These are phyloP conservation scores for Porogramme epimiltina DNA, from an alignment of 1,284 basidiomycete genomes.

Conservation along the genomic window DNA sequence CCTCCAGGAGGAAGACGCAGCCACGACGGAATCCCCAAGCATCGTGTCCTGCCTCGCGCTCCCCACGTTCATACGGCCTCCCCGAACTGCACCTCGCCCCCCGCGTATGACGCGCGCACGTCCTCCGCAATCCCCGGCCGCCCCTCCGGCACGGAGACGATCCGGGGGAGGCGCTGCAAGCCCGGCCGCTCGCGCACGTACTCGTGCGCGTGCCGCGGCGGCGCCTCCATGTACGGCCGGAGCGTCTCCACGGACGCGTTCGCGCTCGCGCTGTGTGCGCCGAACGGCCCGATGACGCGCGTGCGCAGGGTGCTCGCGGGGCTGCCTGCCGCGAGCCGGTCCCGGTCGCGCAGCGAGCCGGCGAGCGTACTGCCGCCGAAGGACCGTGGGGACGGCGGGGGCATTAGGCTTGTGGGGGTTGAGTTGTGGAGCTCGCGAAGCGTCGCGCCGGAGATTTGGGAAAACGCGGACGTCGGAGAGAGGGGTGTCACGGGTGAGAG, in stretches of 20 bases:
- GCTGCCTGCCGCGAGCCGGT: background rate
- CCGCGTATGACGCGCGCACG: background rate
- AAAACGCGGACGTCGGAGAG: slow-evolving; percentile 5
- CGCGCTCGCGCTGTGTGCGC: background rate
- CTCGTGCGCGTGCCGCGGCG: slow-evolving; percentile 7
- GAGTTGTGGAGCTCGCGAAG: slow-evolving; percentile 7
- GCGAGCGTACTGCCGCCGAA: background rate
- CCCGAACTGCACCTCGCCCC: background rate
- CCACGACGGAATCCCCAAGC: too few relatives aligned
- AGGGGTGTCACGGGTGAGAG: slow-evolving; percentile 1
- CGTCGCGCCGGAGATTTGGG: slow-evolving; percentile 11
- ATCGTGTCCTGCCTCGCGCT: too few relatives aligned
- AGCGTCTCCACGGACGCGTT: slow-evolving; percentile 11
- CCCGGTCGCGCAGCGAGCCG: background rate
- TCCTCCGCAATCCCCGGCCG: background rate
- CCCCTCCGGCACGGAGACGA: background rate
- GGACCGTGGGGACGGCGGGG: background rate
- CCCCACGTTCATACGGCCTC: slow-evolving; percentile 1
- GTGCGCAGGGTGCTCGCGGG: background rate
- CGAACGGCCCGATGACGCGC: background rate
- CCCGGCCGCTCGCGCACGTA: slow-evolving; percentile 4
- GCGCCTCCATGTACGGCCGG: background rate
- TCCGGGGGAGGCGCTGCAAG: background rate
- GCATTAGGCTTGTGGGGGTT: slow-evolving; percentile 4
- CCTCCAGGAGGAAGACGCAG: too few relatives aligned